Conservation (phyloP, 2,329 filamentous ascomycete species). For the Paecilomyces sp. region DNA sequence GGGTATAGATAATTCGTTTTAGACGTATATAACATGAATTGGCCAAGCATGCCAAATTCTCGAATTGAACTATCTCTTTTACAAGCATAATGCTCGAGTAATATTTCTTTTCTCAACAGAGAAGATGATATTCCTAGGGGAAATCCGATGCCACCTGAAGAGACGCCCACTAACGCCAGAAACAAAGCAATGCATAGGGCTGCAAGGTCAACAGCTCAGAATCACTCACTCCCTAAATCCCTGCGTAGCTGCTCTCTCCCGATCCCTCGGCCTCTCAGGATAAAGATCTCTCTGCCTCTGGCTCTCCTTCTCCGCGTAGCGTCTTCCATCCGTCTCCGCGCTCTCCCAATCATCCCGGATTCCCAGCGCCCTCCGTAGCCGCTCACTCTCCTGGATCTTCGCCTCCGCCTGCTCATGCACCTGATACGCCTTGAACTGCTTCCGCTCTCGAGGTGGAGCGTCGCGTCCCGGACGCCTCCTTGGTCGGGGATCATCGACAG, state of each 20-base stretch:
- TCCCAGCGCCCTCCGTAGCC: constrained; percentile 75
- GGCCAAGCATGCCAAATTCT: background rate
- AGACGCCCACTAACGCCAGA: background rate
- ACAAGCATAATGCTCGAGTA: background rate
- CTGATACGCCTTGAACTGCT: constrained; percentile 77
- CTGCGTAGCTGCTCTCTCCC: background rate
- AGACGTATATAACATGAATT: background rate
- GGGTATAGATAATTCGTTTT: background rate
- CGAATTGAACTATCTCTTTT: background rate
- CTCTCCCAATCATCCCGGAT: constrained; percentile 82
- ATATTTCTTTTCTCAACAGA: background rate
- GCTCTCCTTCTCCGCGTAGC: constrained; percentile 5
- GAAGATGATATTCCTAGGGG: background rate
- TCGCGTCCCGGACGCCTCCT: constrained; percentile 9
- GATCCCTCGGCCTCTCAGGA: background rate
- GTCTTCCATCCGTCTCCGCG: constrained; percentile 49
- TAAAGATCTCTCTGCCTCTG: constrained; percentile 10
- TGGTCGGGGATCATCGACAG: background rate
- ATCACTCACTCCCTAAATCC: background rate
- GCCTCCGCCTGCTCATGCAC: constrained; percentile 94
- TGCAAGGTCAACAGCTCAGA: background rate
- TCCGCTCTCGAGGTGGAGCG: constrained; percentile 20
- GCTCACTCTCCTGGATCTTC: constrained; percentile 92
- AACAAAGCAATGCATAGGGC: background rate
- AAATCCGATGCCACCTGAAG: background rate